Base-by-base conservation (phyloP, 2,329 filamentous ascomycete genomes). In the Scedosporium dehoogii region DNA sequence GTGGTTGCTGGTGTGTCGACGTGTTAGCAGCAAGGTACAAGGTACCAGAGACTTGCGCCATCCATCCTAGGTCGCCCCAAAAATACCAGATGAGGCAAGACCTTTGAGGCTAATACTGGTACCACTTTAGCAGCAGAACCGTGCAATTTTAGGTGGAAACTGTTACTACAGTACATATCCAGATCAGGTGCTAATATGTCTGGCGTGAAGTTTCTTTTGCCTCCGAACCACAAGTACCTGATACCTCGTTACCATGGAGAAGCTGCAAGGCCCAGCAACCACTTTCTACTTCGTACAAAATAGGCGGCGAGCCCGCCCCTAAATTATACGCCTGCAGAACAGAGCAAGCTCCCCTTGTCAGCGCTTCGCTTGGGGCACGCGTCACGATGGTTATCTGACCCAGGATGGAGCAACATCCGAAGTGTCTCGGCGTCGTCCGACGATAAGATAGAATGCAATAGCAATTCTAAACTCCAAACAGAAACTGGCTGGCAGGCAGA, bases 21-120 rank as follows among this genome's bases (percentile, higher is more conserved):
- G 58, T 60, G 58, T 44, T 46, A 29, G 58, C 58, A 46, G 41
- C 16, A 14, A 60, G 42, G 25, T 58, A 58, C 55, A 10, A 58
- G 56, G 59, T 60, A 60, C 59, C 59, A 14, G 23, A 27, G 23
- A 23, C 23, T 25, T 55, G 12, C 21, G 23, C 23, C 21, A 23
- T 27, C 3, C 21, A 23, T 25, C 51, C 6, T 29, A 9, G 23
- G 18, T 21, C n/a, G 44, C 44, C 44, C 44, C 44, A 21, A 21
- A 5, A 18, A 5, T 48, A 48, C 44, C 18, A 7, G 18, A 25
- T 55, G 18, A 27, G 21, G 21, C n/a, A 23, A 23, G 23, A 12
- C 3, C 12, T 25, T 25, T 55, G 51, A 5, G 51, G 51, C 51
- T 55, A 16, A 10, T 21, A 2, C 27, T 6, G 21, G 51, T 55